Evolutionary conservation across 2,329 filamentous ascomycete genomes (phyloP), one percentile per base, ranked within the genome.

Genomic region (Orbilia brochopaga): DNA sequence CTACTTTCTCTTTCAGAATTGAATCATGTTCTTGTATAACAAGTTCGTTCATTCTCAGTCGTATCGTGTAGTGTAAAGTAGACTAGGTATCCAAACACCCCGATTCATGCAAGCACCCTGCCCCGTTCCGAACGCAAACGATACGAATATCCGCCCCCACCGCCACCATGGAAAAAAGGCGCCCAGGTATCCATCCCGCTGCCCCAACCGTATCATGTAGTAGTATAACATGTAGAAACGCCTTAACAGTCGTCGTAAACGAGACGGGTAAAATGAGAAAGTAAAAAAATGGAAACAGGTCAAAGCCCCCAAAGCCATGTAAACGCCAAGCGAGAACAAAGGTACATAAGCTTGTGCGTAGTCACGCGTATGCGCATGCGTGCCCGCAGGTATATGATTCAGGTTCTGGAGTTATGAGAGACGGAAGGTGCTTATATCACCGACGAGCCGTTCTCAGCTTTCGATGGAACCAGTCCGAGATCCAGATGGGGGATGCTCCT

Each of bases 401-500:
- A 74, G 52, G 40, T 23, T 2, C 44, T 21, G n/a, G 11, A 19
- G 44, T 48, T 11, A 5, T 17, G 3, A 44, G 11, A 5, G 17
- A 44, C 40, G 17, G 15, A 15, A 4, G 17, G 15, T 3, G 7
- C 17, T 21, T 60, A 65, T 32, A 30, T 50, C 19, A 23, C 67
- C 13, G 44, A 19, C 6, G n/a, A 27, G 27, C 60, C 62, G 44
- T 56, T 72, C 17, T 72, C 60, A 15, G 50, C 46, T 17, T 42
- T 64, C 0, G 56, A n/a, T 15, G 60, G 19, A 5, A 61, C 75
- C 8, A 76, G 56, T 13, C 75, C 75, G 24, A 76, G 59, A 24
- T 75, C 74, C 67, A 76, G 67, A 42, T 53, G 58, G 37, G 75
- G 75, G 24, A 76, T 75, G 55, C 30, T 74, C 74, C 50, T 74